These are phyloP conservation scores for Cladosporium halotolerans DNA, from an alignment of 2,329 filamentous ascomycete species.

Conservation along the genomic window DNA sequence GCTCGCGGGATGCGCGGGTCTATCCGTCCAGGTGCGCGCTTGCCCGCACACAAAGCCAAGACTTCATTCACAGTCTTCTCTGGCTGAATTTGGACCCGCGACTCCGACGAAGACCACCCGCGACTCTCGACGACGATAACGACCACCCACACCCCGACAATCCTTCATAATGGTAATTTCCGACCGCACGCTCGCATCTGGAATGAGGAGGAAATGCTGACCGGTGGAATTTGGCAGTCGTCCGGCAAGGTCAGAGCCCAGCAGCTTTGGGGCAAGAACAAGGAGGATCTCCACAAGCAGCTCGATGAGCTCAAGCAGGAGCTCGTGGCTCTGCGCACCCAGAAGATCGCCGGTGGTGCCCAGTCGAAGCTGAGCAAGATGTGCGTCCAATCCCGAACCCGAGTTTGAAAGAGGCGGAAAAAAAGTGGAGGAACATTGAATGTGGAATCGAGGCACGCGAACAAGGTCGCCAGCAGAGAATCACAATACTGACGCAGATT, in stretches of 20 bases:
- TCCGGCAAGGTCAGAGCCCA: slow-evolving; percentile 81
- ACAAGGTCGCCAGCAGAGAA: slow-evolving; percentile 8
- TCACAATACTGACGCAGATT: slow-evolving; percentile 11
- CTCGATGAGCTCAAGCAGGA: slow-evolving; percentile 93
- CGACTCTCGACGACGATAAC: slow-evolving; percentile 12
- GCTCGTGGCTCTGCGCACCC: slow-evolving; percentile 91
- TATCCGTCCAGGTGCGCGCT: background rate
- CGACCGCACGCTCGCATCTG: slow-evolving; percentile 4
- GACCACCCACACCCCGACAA: slow-evolving; percentile 14
- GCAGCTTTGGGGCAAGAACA: slow-evolving; percentile 98
- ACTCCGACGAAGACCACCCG: slow-evolving; percentile 12
- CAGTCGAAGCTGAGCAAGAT: slow-evolving; percentile 96
- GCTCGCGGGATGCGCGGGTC: no score
- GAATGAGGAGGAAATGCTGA: slow-evolving; percentile 19
- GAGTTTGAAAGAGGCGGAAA: background rate
- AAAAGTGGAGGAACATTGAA: slow-evolving; percentile 8
- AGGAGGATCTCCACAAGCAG: slow-evolving; percentile 95
- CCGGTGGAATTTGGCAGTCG: slow-evolving; percentile 41
- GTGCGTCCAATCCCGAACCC: slow-evolving; percentile 49
- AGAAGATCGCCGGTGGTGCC: slow-evolving; percentile 92
- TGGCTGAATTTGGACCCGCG: background rate
- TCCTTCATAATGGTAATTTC: slow-evolving; percentile 25
- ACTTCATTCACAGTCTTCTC: background rate
- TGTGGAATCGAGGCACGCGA: slow-evolving; percentile 1
- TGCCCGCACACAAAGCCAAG: background rate